Base-by-base conservation (phyloP, 306 rosid genomes). In the Acmispon strigosus region DNA sequence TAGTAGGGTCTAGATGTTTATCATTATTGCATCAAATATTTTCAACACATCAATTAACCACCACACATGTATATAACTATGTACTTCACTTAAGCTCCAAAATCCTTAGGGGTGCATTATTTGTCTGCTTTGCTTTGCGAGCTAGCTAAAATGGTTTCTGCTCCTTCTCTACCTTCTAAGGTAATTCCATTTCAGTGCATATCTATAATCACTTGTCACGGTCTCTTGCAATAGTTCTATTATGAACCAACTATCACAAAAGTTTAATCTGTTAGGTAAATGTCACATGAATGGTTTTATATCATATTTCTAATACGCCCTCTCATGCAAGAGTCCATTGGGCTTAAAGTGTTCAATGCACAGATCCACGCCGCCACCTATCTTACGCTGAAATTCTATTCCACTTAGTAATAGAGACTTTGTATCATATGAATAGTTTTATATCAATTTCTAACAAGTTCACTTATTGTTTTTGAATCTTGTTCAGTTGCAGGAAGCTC, bases 101-200 rank as follows among this genome's bases (percentile, higher is more conserved):
- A 66, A 70, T 61, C 48, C 61, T 66, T 73, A 14, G 73, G 76
- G 66, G n/a, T 1, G 8, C 10, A 61, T 20, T 53, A 24, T 37
- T 73, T 49, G 76, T 72, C 43, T 72, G 13, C 50, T 71, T 34
- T 75, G 51, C 22, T 36, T 73, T 74, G 56, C n/a, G 8, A 55
- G 37, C 62, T 41, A 19, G 16, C 60, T 66, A 80, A 65, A 66
- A 90, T 92, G 96, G 83, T 78, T 37, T 73, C 90, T 58, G 20
- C 79, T 84, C 50, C 78, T 70, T 80, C 92, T 76, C 78, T 72
- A 74, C 86, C 84, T 78, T 62, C 85, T 32, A 88, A 84, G 87
- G 96, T 87, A 66, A 64, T 66, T 62, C 12, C 62, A 51, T 58
- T 67, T 5, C 39, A 22, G 7, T 39, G 49, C 49, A 44, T 18